These are phyloP conservation scores for Pezicula radicicola DNA, from an alignment of 2,329 filamentous ascomycete species.

Conservation along the genomic window DNA sequence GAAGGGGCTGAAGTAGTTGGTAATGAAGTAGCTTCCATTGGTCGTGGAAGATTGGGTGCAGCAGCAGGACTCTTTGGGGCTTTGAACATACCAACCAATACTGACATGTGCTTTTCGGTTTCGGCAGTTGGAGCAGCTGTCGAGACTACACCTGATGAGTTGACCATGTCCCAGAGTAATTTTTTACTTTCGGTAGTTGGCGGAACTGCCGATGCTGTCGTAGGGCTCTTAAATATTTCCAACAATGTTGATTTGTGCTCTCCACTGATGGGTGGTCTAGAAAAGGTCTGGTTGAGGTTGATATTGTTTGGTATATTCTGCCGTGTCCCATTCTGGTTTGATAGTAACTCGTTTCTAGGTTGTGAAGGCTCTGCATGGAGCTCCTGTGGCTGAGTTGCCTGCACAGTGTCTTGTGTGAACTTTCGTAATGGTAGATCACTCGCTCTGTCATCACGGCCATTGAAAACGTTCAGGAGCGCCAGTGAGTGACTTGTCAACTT, in stretches of 20 bases:
- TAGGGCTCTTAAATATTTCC: constrained; percentile 7
- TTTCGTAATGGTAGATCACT: constrained; percentile 14
- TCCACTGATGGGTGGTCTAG: constrained; percentile 21
- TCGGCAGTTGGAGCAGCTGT: constrained; percentile 13
- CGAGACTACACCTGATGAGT: constrained; percentile 6
- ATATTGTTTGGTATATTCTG: constrained; percentile 8
- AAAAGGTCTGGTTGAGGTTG: constrained; percentile 8
- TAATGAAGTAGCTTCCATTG: not conserved
- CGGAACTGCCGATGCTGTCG: not conserved
- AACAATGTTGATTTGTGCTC: constrained; percentile 8
- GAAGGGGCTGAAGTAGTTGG: constrained; percentile 12
- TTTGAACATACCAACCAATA: constrained; percentile 6
- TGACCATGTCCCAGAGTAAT: constrained; percentile 27
- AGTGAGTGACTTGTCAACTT: constrained; percentile 40
- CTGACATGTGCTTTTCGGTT: constrained; percentile 4
- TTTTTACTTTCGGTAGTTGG: constrained; percentile 10
- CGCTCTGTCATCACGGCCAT: constrained; percentile 13
- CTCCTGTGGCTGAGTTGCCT: constrained; percentile 19
- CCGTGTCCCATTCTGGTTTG: constrained; percentile 5
- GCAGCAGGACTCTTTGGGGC: not conserved
- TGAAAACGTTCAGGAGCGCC: constrained; percentile 44
- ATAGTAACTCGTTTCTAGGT: constrained; percentile 2
- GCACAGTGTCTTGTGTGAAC: constrained; percentile 8
- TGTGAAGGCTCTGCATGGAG: constrained; percentile 21
- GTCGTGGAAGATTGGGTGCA: not conserved